Conservation (phyloP, 208 protist genomes). For the Endotrypanum monterogeii region DNA sequence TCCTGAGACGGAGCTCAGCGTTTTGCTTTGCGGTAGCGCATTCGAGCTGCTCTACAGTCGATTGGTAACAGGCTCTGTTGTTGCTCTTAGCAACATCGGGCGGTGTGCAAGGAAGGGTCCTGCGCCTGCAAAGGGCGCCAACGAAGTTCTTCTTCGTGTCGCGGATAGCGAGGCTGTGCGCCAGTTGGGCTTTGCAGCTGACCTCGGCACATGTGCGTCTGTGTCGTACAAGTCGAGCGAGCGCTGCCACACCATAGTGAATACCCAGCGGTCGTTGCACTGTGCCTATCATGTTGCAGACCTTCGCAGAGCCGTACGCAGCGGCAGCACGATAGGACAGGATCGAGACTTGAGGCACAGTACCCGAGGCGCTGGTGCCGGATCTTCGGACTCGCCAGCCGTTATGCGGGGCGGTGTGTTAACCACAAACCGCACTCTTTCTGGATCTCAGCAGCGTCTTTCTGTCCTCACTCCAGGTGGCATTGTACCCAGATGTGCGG, state of each 20-base stretch:
- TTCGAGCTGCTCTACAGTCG: slow-evolving; percentile 68
- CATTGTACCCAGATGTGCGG: background rate
- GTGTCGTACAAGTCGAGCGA: slow-evolving; percentile 43
- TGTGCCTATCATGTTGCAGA: slow-evolving; percentile 54
- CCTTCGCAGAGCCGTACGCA: slow-evolving; percentile 49
- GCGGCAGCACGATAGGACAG: slow-evolving; percentile 1
- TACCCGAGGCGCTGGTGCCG: background rate
- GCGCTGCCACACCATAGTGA: slow-evolving; percentile 58
- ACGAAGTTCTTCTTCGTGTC: slow-evolving; percentile 37
- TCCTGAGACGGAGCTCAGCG: slow-evolving; percentile 40
- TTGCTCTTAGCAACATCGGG: slow-evolving; percentile 54
- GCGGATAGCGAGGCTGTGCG: slow-evolving; percentile 41
- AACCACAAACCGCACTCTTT: slow-evolving; percentile 11
- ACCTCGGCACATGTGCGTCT: slow-evolving; percentile 63
- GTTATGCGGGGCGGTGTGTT: slow-evolving; percentile 9
- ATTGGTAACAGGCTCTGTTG: slow-evolving; percentile 44
- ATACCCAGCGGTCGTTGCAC: slow-evolving; percentile 42
- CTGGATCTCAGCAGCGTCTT: background rate
- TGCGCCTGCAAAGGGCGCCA: background rate
- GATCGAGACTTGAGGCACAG: background rate
- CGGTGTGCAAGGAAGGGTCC: slow-evolving; percentile 21
- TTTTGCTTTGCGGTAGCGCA: slow-evolving; percentile 63
- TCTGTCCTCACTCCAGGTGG: background rate
- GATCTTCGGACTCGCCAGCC: background rate
- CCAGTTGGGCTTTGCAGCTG: slow-evolving; percentile 61